Percentiles rank a stretch among this genome's conserved stretches.
phyloP scores from a whole-genome alignment of 2,329 filamentous ascomycete genomes.

The Cytospora paraplurivora region DNA sequence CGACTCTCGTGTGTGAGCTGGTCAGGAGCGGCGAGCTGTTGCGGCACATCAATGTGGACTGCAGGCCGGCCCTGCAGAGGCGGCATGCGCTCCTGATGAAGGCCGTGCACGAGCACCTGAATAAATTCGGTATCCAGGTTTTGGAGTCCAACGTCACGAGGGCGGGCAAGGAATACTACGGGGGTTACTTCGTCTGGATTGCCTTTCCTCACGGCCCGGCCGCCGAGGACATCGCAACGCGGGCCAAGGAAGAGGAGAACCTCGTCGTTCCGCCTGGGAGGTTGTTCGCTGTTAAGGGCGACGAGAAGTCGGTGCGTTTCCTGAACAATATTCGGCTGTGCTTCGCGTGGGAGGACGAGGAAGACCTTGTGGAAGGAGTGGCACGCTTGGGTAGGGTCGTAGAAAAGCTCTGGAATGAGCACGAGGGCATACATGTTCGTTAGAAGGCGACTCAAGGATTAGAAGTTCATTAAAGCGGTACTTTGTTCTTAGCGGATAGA shows the following conservation, averaged over 20 bases:
- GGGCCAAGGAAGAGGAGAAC: slow-evolving; percentile 63
- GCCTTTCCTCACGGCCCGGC: slow-evolving; percentile 58
- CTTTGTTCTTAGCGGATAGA: background rate
- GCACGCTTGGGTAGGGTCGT: slow-evolving; percentile 40
- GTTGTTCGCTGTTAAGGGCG: slow-evolving; percentile 68
- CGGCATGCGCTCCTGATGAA: slow-evolving; percentile 55
- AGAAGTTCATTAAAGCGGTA: background rate
- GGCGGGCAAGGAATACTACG: slow-evolving; percentile 55
- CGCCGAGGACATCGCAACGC: slow-evolving; percentile 56
- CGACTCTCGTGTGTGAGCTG: slow-evolving; percentile 53
- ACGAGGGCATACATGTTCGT: background rate
- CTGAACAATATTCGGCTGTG: slow-evolving; percentile 64
- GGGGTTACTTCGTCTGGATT: slow-evolving; percentile 88
- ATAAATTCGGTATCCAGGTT: slow-evolving; percentile 61
- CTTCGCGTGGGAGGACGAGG: slow-evolving; percentile 72
- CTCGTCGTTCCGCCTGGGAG: slow-evolving; percentile 69
- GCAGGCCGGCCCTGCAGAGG: slow-evolving; percentile 49
- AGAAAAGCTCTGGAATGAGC: slow-evolving; percentile 13
- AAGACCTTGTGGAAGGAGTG: slow-evolving; percentile 67
- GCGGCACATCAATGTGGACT: slow-evolving; percentile 44
- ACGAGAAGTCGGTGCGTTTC: slow-evolving; percentile 57
- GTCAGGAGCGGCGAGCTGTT: slow-evolving; percentile 48
- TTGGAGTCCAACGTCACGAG: slow-evolving; percentile 43
- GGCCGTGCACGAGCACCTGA: slow-evolving; percentile 61
- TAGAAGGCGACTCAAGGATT: background rate